Evolutionary conservation across 805 yeast species (phyloP), one percentile per base, ranked within the genome.

Genomic region (Candida bentonensis): DNA sequence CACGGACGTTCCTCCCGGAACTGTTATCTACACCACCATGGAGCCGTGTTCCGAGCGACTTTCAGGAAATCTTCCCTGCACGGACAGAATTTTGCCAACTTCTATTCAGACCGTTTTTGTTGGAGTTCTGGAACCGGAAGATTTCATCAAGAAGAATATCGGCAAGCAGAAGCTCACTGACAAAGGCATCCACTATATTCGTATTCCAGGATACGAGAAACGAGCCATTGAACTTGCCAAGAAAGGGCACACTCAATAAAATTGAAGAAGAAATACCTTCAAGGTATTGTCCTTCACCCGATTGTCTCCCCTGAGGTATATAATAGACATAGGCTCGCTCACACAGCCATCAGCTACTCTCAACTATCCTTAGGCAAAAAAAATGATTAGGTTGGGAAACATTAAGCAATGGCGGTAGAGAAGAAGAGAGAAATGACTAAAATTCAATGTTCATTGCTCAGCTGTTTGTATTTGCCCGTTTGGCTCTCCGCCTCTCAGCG

Each of bases 1-100:
- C 3, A 43, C 53, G 2, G 64, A 63, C 2, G 67, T 86, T 2
- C 96, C 96, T 0, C 57, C 53, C 5, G 95, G 95, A 0, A 76
- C 92, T 0, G 84, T 82, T 30, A 61, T 92, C 11, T 92, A 84
- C 60, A 89, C 97, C 0, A 86, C 96, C 0, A 92, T 92, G 97
- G 98, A 92, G 57, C 98, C 98, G 1, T 92, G 98, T 58, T 79
- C 94, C 3, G 73, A 74, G 46, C 69, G 98, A 44, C 65, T 89
- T 26, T 86, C 96, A 57, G 97, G 97, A 0, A 88, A 89, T 52
- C 54, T 69, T 43, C 95, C 98, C 0, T 92, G 98, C 62, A 78
- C 77, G 2, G 87, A 87, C 48, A 70, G 97, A 23, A 77, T 92
- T 4, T 55, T 88, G 42, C 69, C 64, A 3, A 60, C 76, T 0